Base-by-base conservation (phyloP, 257 asterid species). In the Ilex asprella region DNA sequence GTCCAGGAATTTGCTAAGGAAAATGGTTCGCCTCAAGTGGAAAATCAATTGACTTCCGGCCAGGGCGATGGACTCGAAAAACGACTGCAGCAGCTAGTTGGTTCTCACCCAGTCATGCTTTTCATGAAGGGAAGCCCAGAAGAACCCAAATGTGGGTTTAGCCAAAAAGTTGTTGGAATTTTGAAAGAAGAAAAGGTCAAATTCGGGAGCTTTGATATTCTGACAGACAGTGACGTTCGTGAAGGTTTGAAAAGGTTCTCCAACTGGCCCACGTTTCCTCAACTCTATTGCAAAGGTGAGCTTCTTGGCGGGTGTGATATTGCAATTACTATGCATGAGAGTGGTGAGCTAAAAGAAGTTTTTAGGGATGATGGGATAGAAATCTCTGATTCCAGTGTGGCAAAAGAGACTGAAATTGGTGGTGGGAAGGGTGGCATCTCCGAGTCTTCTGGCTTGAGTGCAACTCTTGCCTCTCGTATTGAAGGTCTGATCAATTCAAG, bases 251-350 rank as follows among this genome's bases (percentile, higher is more conserved):
- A 93, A 82, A 82, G 79, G 68, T 81, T 79, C 56, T 78, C 99
- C 15, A 89, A 87, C 84, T 93, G 99, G 99, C 99, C 99, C 15
- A 93, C 99, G 6, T 89, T 76, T 74, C 99, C 99, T 60, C 99
- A 89, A 68, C 86, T 93, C 31, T 93, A 87, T 76, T 89, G 89
- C 71, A 87, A 85, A 73, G 99, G 99, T n/a, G 99, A 93, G 68
- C 85, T 93, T 39, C 94, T 93, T 55, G 99, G 99, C 53, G 99
- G 97, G 31, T 78, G 87, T 44, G 99, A 93, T 78, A 89, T 93
- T 69, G 81, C 69, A 35, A 78, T 79, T 63, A 80, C 96, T 41
- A 89, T 93, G 97, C 96, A 93, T 54, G 94, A 93, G 69, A 77
- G 67, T 61, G 96, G 97, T 51, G 99, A 93, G 71, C 95, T 93